These are phyloP conservation scores for Massarina eburnea DNA, from an alignment of 2,329 filamentous ascomycete genomes.

Conservation along the genomic window DNA sequence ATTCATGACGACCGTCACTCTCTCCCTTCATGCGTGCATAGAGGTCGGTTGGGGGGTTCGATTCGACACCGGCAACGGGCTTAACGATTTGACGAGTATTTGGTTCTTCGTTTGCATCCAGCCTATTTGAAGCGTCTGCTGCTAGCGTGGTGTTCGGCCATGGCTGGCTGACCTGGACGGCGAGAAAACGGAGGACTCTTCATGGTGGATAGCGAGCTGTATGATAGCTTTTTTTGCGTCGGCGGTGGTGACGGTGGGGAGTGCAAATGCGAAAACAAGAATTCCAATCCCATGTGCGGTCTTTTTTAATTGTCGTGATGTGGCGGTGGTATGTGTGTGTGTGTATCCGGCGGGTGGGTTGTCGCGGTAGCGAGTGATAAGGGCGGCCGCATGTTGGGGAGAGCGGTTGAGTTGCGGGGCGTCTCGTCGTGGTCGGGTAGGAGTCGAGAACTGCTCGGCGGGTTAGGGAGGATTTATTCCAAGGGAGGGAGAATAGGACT, in stretches of 20 bases:
- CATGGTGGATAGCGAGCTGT: conserved; percentile 4
- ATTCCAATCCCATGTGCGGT: not conserved
- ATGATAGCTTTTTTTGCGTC: conserved; percentile 6
- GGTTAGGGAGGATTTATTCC: too few species aligned
- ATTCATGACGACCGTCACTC: conserved; percentile 9
- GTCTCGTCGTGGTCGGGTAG: too few species aligned
- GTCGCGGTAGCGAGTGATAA: too few species aligned
- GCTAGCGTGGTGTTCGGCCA: conserved; percentile 12
- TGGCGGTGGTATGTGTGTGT: not conserved
- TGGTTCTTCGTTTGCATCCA: conserved; percentile 10
- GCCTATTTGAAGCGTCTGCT: conserved; percentile 4
- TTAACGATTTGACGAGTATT: conserved; percentile 25
- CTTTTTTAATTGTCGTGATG: not conserved
- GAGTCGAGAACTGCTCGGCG: too few species aligned
- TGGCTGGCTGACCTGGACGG: conserved; percentile 11
- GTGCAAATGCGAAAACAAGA: not conserved
- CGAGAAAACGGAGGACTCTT: conserved; percentile 6
- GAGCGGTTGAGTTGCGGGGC: too few species aligned
- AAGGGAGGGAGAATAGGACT: too few species aligned
- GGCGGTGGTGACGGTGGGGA: not conserved
- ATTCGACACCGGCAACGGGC: conserved; percentile 17
- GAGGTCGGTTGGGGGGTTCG: conserved; percentile 3
- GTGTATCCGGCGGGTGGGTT: too few species aligned
- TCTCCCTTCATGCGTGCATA: not conserved
- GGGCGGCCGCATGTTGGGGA: too few species aligned